Percentiles rank a stretch among this genome's conserved stretches.
Conservation (phyloP, 2,329 filamentous ascomycete species). For the Fusarium devonianum region DNA sequence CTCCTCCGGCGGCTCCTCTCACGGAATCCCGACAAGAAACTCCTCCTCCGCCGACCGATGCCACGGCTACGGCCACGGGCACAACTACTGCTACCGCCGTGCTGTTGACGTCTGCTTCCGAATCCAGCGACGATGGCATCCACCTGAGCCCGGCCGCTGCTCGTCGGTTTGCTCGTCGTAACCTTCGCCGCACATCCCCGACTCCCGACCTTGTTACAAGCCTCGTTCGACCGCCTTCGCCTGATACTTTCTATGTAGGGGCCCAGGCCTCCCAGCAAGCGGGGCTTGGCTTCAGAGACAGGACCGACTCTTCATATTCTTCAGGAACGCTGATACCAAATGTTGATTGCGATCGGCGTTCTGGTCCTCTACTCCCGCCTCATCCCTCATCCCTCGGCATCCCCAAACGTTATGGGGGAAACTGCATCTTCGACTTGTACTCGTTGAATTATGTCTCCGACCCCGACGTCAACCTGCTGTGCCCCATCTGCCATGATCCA, state of each 20-base stretch:
- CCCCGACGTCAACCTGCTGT: constrained; percentile 57
- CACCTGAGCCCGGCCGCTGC: constrained; percentile 47
- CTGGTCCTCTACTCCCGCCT: constrained; percentile 47
- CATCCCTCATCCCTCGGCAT: constrained; percentile 51
- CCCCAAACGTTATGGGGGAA: constrained; percentile 48
- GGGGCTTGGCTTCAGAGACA: constrained; percentile 28
- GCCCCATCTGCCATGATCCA: constrained; percentile 66
- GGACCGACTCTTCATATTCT: constrained; percentile 20
- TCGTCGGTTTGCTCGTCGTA: constrained; percentile 48
- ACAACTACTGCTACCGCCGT: constrained; percentile 2
- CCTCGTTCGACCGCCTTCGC: constrained; percentile 49
- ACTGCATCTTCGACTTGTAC: constrained; percentile 54
- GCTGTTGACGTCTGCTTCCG: constrained; percentile 39
- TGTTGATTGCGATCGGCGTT: constrained; percentile 41
- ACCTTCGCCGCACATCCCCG: constrained; percentile 45
- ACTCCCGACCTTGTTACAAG: constrained; percentile 52
- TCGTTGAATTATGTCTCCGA: constrained; percentile 54
- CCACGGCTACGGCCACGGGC: constrained; percentile 7
- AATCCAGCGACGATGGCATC: constrained; percentile 49
- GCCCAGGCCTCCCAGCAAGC: constrained; percentile 39
- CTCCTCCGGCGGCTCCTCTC: constrained; percentile 21
- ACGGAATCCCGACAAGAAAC: constrained; percentile 21
- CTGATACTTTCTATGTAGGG: constrained; percentile 46
- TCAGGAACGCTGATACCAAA: constrained; percentile 33
- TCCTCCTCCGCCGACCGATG: constrained; percentile 18